Conservation (phyloP, 352 stramenopile genomes). For the Plasmopara viticola region DNA sequence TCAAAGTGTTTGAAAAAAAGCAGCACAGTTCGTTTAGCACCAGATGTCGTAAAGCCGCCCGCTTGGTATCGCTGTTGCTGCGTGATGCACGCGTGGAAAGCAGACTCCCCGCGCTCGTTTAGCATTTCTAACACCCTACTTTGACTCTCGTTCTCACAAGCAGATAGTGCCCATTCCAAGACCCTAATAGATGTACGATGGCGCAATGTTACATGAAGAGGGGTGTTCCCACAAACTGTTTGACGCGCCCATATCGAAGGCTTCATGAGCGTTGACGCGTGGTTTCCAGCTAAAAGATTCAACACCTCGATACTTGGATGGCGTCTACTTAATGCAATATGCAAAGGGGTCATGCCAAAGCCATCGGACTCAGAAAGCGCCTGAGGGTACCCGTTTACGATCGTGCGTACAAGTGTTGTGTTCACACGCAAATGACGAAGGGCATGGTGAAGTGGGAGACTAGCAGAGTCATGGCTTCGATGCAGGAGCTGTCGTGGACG, state of each 20-base stretch:
- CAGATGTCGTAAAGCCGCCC: constrained; percentile 16
- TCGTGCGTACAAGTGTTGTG: constrained; percentile 25
- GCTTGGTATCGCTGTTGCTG: constrained; percentile 11
- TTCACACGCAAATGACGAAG: constrained; percentile 28
- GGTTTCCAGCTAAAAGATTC: constrained; percentile 19
- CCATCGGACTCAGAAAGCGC: constrained; percentile 36
- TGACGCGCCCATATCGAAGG: constrained; percentile 13
- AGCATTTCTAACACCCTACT: constrained; percentile 9
- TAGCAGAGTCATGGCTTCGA: constrained; percentile 33
- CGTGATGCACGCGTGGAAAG: constrained; percentile 40
- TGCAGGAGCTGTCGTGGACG: constrained; percentile 47
- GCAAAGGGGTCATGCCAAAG: constrained; percentile 56
- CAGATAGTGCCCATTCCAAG: constrained; percentile 29
- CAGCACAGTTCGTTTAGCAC: constrained; percentile 30
- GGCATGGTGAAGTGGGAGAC: constrained; percentile 54
- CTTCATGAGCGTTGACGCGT: constrained; percentile 3
- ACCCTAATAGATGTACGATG: constrained; percentile 32
- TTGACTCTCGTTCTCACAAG: constrained; percentile 4
- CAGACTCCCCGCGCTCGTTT: constrained; percentile 32
- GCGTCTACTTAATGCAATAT: constrained; percentile 47
- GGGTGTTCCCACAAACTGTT: constrained; percentile 31
- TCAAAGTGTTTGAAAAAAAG: constrained; percentile 37
- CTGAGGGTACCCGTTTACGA: constrained; percentile 37
- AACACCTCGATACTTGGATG: constrained; percentile 20
- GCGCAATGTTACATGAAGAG: constrained; percentile 31